These are phyloP conservation scores for Hymenochaete sp. DNA, from an alignment of 1,284 basidiomycete species.

Conservation along the genomic window DNA sequence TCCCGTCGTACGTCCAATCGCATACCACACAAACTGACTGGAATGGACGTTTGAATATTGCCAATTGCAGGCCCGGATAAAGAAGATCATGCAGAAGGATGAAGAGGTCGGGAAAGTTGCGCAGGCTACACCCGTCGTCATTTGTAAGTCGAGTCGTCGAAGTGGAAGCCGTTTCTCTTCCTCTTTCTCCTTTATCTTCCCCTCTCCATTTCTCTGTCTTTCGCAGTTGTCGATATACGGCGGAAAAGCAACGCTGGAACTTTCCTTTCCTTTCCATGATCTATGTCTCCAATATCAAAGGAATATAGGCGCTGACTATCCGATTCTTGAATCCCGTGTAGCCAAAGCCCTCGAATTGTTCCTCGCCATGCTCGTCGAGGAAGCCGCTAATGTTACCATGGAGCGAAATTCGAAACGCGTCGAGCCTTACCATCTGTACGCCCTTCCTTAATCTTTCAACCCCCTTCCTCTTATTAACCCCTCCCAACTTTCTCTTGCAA, in stretches of 20 bases:
- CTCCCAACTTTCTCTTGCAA: no score
- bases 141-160: constrained; percentile 64
- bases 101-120: constrained; percentile 99
- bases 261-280: no score
- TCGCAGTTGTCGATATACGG: no score
- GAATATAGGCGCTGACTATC: no score
- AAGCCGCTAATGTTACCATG: constrained; percentile 75
- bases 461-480: no score
- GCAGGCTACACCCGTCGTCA: constrained; percentile 92
- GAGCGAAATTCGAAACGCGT: constrained; percentile 84
- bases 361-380: constrained; percentile 79
- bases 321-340: constrained; percentile 33
- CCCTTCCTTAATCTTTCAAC: constrained; percentile 21
- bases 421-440: constrained; percentile 90
- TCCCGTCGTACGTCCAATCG: constrained; percentile 50
- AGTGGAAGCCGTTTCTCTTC: neutral
- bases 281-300: no score
- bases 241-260: no score
- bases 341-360: constrained; percentile 97
- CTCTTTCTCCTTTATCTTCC: constrained; percentile 2
- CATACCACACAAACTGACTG: constrained; percentile 19
- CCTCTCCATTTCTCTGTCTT: no score
- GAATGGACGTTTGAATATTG: constrained; percentile 4
- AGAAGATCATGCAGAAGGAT: constrained; percentile 99
- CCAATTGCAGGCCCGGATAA: constrained; percentile 82